Base-by-base conservation (phyloP, 306 rosid species). In the peach (Prunus persica) region DNA sequence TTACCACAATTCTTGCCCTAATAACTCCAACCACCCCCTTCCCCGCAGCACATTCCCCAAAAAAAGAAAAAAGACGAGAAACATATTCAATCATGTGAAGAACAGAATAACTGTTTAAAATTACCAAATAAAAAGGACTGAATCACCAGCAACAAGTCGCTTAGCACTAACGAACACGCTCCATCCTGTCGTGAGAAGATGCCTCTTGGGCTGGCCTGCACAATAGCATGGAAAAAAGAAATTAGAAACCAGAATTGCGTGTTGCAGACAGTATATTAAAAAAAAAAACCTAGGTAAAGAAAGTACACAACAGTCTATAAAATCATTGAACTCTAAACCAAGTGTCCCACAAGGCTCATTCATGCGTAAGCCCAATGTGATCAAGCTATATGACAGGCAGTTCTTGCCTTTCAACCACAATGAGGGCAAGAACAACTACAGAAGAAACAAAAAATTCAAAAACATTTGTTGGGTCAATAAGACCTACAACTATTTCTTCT, bases 141-240 rank as follows among this genome's bases (percentile, higher is more conserved):
- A 84, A 81, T 90, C 95, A 67, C 95, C 95, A 64, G 95, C 95
- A 82, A 90, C 88, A 77, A 90, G 95, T 71, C 95, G 84, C 82
- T 88, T 90, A 3, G 95, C 90, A 77, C 95, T 88, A 58, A 90
- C 90, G 28, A 90, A 90, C 55, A 90, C 92, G 50, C 94, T 89
- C 94, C 94, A 89, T 24, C 94, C 94, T 11, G 94, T 89, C 62
- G 91, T 89, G 22, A 90, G 95, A 77, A 90, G 92, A 84, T 90
- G 95, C 77, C 95, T 88, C 82, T 90, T 90, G 63, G 95, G 95
- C 77, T 90, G 95, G 78, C 95, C 95, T 90, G 85, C 49, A 77
- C 60, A 67, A 16, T 43, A 51, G 57, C 56, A 46, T 65, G 24
- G 45, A 32, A 69, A 62, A 41, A 57, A 38, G 28, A 20, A 70